Evolutionary conservation across 2,329 filamentous ascomycete genomes (phyloP), one percentile per base, ranked within the genome.

Genomic region (Fusarium sulawesiense): DNA sequence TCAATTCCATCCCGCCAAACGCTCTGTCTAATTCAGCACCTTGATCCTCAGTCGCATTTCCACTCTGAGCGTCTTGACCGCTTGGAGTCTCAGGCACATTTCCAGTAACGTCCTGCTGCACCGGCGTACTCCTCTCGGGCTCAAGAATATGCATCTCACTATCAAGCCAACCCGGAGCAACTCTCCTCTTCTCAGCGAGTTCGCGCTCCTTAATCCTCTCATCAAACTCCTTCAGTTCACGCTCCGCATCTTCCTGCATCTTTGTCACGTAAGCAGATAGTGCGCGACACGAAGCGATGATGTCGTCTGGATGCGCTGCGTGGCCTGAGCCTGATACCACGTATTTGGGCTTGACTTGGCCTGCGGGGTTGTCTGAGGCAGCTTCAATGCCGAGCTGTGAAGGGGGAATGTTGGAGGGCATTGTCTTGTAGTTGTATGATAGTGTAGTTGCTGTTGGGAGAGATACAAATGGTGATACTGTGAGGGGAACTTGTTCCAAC

Each of bases 381-480:
- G 79, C 79, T 21, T 78, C 74, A 27, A 82, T 76, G 58, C 78
- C 78, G 23, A 80, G 66, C 27, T 76, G 71, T 3, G 80, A 79
- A 5, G 80, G 76, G 4, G 96, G 95, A 0, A 98, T 88, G 4
- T 93, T 92, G 1, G 93, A 95, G 1, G 95, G 93, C 77, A 98
- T 91, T 13, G 90, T 87, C 78, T 94, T 95, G 87, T 98, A 98
- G 73, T 93, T 97, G 84, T 98, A 98, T 25, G 96, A 95, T 10
- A 99, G 89, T 1, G 94, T 97, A 21, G 94, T 92, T 27, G 95
- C 92, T 30, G 93, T 91, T 13, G 96, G 96, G 32, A 99, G 91
- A 64, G 91, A 92, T 75, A 98, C 89, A 83, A 98, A 98, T 27
- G 96, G 96, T 5, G 95, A 98, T 46, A 98, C 94, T 51, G 94